These are phyloP conservation scores for Quercus suber DNA, from an alignment of 306 rosid genomes.

Conservation along the genomic window DNA sequence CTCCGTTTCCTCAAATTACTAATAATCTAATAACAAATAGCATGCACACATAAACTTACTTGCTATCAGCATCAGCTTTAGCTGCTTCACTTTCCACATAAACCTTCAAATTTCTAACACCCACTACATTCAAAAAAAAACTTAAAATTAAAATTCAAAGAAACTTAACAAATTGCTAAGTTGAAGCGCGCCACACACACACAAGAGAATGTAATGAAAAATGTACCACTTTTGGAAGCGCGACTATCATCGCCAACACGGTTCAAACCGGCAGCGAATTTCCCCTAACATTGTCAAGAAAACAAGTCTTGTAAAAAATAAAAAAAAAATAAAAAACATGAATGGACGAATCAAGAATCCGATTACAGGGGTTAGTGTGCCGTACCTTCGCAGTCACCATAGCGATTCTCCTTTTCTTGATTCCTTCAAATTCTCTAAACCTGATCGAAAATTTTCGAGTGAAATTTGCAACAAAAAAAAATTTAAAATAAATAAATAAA, in stretches of 20 bases:
- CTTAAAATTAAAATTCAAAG: too few species aligned
- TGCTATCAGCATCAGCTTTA: constrained; percentile 34
- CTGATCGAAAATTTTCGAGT: not conserved
- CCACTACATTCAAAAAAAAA: constrained; percentile 17
- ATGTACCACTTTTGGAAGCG: constrained; percentile 36
- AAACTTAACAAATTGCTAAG: not conserved
- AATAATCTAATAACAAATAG: not conserved
- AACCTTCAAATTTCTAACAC: constrained; percentile 44
- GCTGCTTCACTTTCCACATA: constrained; percentile 40
- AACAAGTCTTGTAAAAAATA: not conserved
- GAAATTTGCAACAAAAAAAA: too few species aligned
- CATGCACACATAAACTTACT: constrained; percentile 25
- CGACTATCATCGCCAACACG: constrained; percentile 32
- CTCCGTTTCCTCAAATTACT: not conserved
- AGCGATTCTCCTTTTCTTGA: not conserved
- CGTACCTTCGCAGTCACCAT: constrained; percentile 33
- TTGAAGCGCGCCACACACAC: not conserved
- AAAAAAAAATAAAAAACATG: not conserved
- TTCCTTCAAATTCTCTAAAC: not conserved
- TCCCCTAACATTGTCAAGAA: constrained; percentile 37
- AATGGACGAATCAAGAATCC: not conserved
- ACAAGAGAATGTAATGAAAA: not conserved
- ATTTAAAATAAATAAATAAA: too few species aligned
- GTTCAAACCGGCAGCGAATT: constrained; percentile 30
- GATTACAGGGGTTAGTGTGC: not conserved